Percentiles rank a stretch among this genome's conserved stretches.
Conservation (phyloP, 257 asterid species). For the Cordia subcordata region DNA sequence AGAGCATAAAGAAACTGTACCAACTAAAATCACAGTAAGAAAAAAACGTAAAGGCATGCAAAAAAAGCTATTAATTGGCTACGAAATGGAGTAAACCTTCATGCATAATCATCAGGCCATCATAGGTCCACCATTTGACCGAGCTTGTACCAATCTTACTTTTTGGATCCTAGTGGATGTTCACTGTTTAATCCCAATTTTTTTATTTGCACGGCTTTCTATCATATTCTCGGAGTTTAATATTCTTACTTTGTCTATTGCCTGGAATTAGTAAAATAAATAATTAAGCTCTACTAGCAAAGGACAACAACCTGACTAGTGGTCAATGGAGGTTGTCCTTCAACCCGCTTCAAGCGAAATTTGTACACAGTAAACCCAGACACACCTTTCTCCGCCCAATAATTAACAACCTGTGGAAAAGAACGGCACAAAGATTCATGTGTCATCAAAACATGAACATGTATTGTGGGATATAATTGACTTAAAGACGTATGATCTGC, state of each 20-base stretch:
- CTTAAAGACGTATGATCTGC: neutral
- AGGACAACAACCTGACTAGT: constrained; percentile 56
- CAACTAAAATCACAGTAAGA: neutral
- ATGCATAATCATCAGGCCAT: no score
- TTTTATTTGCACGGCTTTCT: no score
- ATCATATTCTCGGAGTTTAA: no score
- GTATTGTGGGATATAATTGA: neutral
- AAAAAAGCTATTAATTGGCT: neutral
- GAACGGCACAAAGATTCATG: neutral
- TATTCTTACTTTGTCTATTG: no score
- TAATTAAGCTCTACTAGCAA: neutral
- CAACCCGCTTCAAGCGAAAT: constrained; percentile 60
- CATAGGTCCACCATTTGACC: no score
- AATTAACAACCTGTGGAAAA: constrained; percentile 43
- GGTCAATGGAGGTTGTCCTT: constrained; percentile 82
- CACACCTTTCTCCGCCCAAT: constrained; percentile 90
- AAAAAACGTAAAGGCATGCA: neutral
- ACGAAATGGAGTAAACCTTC: neutral
- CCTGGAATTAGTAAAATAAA: neutral
- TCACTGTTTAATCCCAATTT: no score
- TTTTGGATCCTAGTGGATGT: no score
- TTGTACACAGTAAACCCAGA: constrained; percentile 82
- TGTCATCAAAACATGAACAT: neutral
- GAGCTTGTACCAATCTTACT: no score
- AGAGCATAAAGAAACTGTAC: neutral